Base-by-base conservation (phyloP, 2,329 filamentous ascomycete genomes). In the Lachnellula suecica region DNA sequence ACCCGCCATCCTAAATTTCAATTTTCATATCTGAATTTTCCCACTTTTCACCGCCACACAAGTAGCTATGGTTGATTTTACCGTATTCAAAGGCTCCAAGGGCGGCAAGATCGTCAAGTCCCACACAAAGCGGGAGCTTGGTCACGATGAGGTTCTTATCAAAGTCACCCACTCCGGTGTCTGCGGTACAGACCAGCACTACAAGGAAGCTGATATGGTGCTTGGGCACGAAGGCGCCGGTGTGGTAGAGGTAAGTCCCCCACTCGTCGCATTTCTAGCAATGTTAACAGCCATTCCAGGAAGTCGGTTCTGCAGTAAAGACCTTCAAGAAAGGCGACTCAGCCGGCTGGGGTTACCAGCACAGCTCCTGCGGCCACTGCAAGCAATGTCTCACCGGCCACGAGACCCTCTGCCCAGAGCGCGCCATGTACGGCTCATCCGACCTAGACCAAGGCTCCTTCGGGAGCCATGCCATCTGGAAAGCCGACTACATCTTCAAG, bases 141-240 rank as follows among this genome's bases (percentile, higher is more conserved):
- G 62, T 2, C 69, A 72, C 46, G 76, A 84, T 67, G 72, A 86
- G 53, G 83, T 88, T 47, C 74, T 84, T 24, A 66, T 89, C 63
- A 78, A 76, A 50, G 73, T 88, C 56, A 88, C 84, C 15, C 82
- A 84, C 52, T 85, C 83, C 2, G 85, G 86, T 25, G 72, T 88
- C 47, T 89, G 86, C 66, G 83, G 81, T 45, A 88, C 85, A 3
- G 78, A 75, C 53, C 59, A 74, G 44, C 73, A 78, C 58, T 70
- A 66, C 54, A 63, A 50, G 51, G 52, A 58, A 6, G 68, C 41
- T 2, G 70, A 72, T 50, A 71, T 72, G 65, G 72, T 63, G 11
- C 68, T 79, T 1, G 78, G 78, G 6, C 77, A 81, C 57, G 78
- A 81, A 61, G 76, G 78, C 44, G 70, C 75, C 27, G 78, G 78